Base-by-base conservation (phyloP, 2,329 filamentous ascomycete genomes). In the Hawksworthiomyces lignivorus region DNA sequence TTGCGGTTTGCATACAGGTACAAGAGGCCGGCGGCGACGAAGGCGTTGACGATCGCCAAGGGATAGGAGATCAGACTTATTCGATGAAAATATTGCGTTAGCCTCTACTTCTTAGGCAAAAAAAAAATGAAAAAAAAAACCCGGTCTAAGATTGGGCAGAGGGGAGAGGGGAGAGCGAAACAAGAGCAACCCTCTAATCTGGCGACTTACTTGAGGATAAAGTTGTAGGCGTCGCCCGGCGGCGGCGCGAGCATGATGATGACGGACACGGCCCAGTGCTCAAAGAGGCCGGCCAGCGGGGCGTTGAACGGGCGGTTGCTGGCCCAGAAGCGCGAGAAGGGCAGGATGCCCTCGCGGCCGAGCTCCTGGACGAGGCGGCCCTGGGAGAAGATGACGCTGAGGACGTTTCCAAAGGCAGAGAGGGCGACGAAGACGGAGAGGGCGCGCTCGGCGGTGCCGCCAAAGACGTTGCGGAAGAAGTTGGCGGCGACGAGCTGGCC, bases 371-470 rank as follows among this genome's bases (percentile, higher is more conserved):
- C 78, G 5, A 83, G 62, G 40, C 80, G 72, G 7, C 78, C 77
- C 57, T 83, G 78, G 0, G 79, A 79, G 60, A 84, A 84, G 48
- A 82, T 82, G 47, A 83, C 77, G 43, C 69, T 74, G 35, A 84
- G 65, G 12, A 84, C 75, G 50, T 83, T 84, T 21, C 79, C 80
- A 49, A 82, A 78, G 4, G 79, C 79, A 0, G 79, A 83, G 1
- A 84, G 64, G 0, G 80, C 79, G 18, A 84, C 77, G 47, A 84
- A 81, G 41, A 81, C 79, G 19, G 70, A 78, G 14, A 81, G 63
- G 5, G 73, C 76, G 17, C 72, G 67, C 59, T 80, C 76, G 12
- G 77, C 77, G 1, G 58, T 54, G 33, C 53, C 53, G 15, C 73
- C 73, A 52, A 74, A 72, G 48, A 77, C 69, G 54, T 77, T 76